These are phyloP conservation scores for Plenodomus biglobosus DNA, from an alignment of 2,329 filamentous ascomycete species.

Conservation along the genomic window DNA sequence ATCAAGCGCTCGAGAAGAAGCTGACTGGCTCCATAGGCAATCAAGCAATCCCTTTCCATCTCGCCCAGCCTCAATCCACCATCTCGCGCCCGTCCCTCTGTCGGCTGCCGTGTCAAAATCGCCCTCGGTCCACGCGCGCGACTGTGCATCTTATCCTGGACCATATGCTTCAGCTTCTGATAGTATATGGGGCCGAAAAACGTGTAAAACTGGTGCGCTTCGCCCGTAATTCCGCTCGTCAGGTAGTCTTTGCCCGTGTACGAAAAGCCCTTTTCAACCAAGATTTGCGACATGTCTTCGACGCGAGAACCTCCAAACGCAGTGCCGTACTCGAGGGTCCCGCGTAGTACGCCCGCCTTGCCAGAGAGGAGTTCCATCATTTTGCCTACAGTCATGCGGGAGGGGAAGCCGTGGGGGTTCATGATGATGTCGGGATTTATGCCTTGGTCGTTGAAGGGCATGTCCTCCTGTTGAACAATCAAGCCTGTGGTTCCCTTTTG, in stretches of 20 bases:
- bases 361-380: constrained; percentile 93
- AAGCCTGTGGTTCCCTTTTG: constrained; percentile 98
- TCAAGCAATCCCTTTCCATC: constrained; percentile 98
- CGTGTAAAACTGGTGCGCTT: constrained; percentile 90
- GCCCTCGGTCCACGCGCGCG: constrained; percentile 86
- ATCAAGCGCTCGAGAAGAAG: constrained; percentile 90
- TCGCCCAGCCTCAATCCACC: constrained; percentile 92
- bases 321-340: constrained; percentile 85
- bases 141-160: constrained; percentile 99
- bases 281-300: constrained; percentile 82
- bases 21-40: constrained; percentile 94
- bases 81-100: constrained; percentile 88
- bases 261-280: constrained; percentile 86
- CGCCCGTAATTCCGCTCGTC: constrained; percentile 91
- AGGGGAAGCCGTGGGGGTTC: constrained; percentile 99
- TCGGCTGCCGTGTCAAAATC: constrained; percentile 91
- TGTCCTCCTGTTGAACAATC: constrained; percentile 93
- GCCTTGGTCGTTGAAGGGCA: constrained; percentile 91
- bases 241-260: constrained; percentile 98
- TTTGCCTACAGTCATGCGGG: constrained; percentile 98
- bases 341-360: constrained; percentile 86
- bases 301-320: constrained; percentile 82
- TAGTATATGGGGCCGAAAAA: constrained; percentile 99
- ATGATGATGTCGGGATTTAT: constrained; percentile 99
- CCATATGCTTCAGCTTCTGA: constrained; percentile 99